Evolutionary conservation across 2,329 filamentous ascomycete species (phyloP), one percentile per base, ranked within the genome.

Genomic region (Arthrobotrys entomopaga): DNA sequence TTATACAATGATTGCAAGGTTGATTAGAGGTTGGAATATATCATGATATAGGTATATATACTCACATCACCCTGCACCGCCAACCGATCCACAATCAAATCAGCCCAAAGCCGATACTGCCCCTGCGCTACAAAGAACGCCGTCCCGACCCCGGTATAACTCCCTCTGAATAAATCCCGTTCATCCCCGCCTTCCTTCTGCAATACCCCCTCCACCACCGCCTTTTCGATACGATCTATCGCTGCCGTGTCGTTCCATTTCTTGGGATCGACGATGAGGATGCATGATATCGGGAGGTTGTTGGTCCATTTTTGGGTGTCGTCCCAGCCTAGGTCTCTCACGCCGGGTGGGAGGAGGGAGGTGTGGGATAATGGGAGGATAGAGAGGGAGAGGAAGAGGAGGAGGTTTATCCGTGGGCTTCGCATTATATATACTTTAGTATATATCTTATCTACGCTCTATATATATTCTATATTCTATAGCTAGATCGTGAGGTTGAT

Each of bases 31-130:
- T n/a, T n/a, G n/a, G n/a, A 40, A 8, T 8, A 8, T 34, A 34
- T 34, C 7, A 34, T 7, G 29, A 3, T 29, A 29, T 3, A 34
- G 29, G 3, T 29, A 29, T 3, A 8, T 10, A 16, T 59, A 7
- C 56, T 59, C 38, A 59, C 58, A 61, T 61, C 22, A 2, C 49
- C 43, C 11, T 50, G 38, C 42, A 4, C 15, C 6, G 5, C 16
- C 3, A 61, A 34, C 15, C 50, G 20, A 24, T 46, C 48, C 13
- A 64, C 7, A 16, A 64, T 64, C 5, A 64, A 19, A 34, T 64
- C 59, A 13, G 48, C 49, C 2, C 34, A 13, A n/a, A 10, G 4
- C 11, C 24, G 22, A 19, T 64, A 64, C 34, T 64, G 15, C 10
- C 26, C 10, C 7, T 3, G 5, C n/a, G 49, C 48, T 3, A 64